Evolutionary conservation across 192 early-diverging fungal genomes (phyloP), one percentile per base, ranked within the genome.

Genomic region (Chytriomyces hyalinus): DNA sequence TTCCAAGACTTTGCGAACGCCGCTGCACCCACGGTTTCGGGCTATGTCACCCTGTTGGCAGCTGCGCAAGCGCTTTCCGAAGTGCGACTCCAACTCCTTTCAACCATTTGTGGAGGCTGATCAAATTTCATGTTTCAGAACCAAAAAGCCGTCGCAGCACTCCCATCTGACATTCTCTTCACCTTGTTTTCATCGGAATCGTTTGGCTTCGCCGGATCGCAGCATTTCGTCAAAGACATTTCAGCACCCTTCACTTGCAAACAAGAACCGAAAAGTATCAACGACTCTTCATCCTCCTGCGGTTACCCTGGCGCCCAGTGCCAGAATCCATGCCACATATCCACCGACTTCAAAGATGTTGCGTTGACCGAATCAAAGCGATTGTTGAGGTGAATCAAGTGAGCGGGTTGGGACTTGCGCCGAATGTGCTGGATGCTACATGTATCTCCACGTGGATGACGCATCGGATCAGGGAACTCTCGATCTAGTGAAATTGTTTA

Each of bases 191-290:
- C 86, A 22, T 90, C 84, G 13, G 94, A 95, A 79, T 65, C 89
- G 36, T 95, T 90, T 87, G 92, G 88, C 44, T 92, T 88, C 78
- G 85, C 90, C 49, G 94, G 94, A n/a, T 95, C 94, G 3, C 87
- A 92, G 76, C 81, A 92, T 47, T 95, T 95, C 80, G 92, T 94
- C 4, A 63, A 92, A 45, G 93, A 94, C 75, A 88, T 95, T 36
- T 77, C 76, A 6, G 75, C 65, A 5, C 82, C 84, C 5, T 87
- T 91, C 67, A 59, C 72, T 43, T 95, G 94, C 79, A 13, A 65
- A 45, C 24, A 64, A 63, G 6, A 15, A 28, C 61, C 72, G 6
- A 47, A 43, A 47, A 50, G 48, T 50, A 10, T 36, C 1, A 75
- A 80, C 7, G 87, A 84, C 61, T 68, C 76, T 3, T 64, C 84